Evolutionary conservation across 257 asterid species (phyloP), one percentile per base, ranked within the genome.

Genomic region (Paulownia fortunei): DNA sequence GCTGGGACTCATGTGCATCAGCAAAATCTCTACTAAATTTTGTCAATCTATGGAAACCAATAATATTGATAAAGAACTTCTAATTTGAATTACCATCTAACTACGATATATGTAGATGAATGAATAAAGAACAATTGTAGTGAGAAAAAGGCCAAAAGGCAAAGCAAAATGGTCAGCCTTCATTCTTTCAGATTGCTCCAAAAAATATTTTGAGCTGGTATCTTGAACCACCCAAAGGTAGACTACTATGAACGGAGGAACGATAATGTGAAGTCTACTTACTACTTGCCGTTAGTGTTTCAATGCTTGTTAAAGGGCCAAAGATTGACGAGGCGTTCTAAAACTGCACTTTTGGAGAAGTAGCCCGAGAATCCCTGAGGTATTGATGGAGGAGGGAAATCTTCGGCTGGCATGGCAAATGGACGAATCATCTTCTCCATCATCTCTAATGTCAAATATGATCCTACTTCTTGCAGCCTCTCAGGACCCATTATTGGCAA

Each of bases 371-470:
- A 94, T 68, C 94, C 97, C 76, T 94, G 98, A 34, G 98, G 97
- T 52, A 73, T 83, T 6, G 96, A 44, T 8, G 97, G 93, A 6
- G 98, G 98, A 27, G 98, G 97, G 69, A 94, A 94, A 77, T 94
- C 97, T 84, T 94, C 98, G 0, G 97, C 97, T 7, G 98, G 98
- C 97, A 94, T 94, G 37, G 98, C 97, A 69, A 89, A 94, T 30
- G 92, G 87, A 42, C 89, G 94, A 19, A 90, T 76, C 97, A 94
- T 85, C 72, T 81, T 90, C 83, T 94, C 98, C 97, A 92, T 85
- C 90, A 78, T 90, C 83, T 84, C 96, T 54, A 90, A 62, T 0
- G 97, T 94, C 84, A 92, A 81, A 80, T 83, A 90, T 30, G 97
- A 89, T 30, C 92, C 94, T 1, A 88, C 80, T 79, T 94, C 98